Evolutionary conservation across 2,329 filamentous ascomycete genomes (phyloP), one percentile per base, ranked within the genome.

Genomic region (Capronia americana): DNA sequence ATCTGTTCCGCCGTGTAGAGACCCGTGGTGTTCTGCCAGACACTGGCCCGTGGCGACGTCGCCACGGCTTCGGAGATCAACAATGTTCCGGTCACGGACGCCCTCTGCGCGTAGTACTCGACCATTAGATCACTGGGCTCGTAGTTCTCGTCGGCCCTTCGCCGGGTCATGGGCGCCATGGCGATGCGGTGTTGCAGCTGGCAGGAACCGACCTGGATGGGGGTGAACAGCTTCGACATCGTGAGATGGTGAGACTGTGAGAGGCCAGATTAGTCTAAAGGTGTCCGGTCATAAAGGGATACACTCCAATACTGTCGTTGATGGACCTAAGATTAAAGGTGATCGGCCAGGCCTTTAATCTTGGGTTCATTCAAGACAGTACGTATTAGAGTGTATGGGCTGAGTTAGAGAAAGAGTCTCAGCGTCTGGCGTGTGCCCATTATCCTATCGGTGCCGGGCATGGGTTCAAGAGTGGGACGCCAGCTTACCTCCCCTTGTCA

Each of bases 91-190:
- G 75, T 68, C 6, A 75, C 78, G 24, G 64, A 59, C 3, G 77
- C 72, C 6, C 78, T 77, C 65, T 80, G 79, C 2, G 70, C 68
- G 73, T 81, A 81, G 66, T 81, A 80, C 44, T 80, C 75, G n/a
- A 75, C 74, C 57, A 78, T 72, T 17, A 80, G 67, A 55, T 83
- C 79, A n/a, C 12, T 32, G 5, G 67, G 61, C 7, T 57, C 41
- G 4, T 75, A 70, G 12, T 75, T 67, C 6, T 78, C 78, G 3
- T 80, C 81, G 17, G 83, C 82, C 30, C 85, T 80, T 69, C 82
- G 82, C 20, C 85, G 80, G 4, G 85, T 87, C 63, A 87, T 74
- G 2, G 86, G 83, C 1, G 84, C 82, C 69, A 83, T 73, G 51
- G 84, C 77, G 24, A 87, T 75, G 61, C 85, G 81, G 69, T 87